phyloP scores from a whole-genome alignment of 495 filamentous ascomycete species.

The Zalerion maritima region DNA sequence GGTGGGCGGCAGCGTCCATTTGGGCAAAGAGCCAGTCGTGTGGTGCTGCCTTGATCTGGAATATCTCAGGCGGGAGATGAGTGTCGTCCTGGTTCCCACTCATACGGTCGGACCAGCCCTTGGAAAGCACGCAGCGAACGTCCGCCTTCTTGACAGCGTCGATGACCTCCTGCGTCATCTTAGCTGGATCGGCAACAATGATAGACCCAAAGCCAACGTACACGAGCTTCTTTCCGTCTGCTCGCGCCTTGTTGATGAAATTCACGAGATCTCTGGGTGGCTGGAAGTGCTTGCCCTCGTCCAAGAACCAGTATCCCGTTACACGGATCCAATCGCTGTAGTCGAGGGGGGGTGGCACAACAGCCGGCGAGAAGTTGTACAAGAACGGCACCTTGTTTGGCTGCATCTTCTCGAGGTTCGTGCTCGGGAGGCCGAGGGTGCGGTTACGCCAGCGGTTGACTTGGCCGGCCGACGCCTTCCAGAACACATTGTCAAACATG shows the following conservation, averaged over 20 bases:
- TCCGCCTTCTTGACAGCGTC: slow-evolving; percentile 85
- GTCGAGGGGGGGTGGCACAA: slow-evolving; percentile 84
- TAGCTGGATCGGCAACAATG: slow-evolving; percentile 78
- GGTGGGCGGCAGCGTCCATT: slow-evolving; percentile 88
- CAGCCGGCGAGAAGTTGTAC: slow-evolving; percentile 90
- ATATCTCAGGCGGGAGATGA: slow-evolving; percentile 63
- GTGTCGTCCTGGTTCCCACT: slow-evolving; percentile 42
- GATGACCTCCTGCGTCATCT: slow-evolving; percentile 77
- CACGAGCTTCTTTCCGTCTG: slow-evolving; percentile 78
- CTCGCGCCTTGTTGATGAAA: slow-evolving; percentile 69
- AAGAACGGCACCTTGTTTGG: slow-evolving; percentile 92
- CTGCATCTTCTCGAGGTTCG: slow-evolving; percentile 80
- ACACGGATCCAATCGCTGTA: slow-evolving; percentile 96
- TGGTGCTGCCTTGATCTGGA: slow-evolving; percentile 78
- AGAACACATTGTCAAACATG: slow-evolving; percentile 95
- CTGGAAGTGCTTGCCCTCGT: slow-evolving; percentile 59
- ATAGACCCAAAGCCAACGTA: slow-evolving; percentile 97
- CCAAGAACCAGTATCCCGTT: slow-evolving; percentile 95
- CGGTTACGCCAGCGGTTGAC: slow-evolving; percentile 87
- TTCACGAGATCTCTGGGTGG: slow-evolving; percentile 58
- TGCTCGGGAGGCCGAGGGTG: slow-evolving; percentile 61
- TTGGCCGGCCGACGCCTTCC: slow-evolving; percentile 82
- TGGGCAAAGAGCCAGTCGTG: slow-evolving; percentile 95
- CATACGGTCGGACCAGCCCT: slow-evolving; percentile 93
- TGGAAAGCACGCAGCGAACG: slow-evolving; percentile 87